These are phyloP conservation scores for Sugiyamaella valdiviana DNA, from an alignment of 805 yeast genomes.

Conservation along the genomic window DNA sequence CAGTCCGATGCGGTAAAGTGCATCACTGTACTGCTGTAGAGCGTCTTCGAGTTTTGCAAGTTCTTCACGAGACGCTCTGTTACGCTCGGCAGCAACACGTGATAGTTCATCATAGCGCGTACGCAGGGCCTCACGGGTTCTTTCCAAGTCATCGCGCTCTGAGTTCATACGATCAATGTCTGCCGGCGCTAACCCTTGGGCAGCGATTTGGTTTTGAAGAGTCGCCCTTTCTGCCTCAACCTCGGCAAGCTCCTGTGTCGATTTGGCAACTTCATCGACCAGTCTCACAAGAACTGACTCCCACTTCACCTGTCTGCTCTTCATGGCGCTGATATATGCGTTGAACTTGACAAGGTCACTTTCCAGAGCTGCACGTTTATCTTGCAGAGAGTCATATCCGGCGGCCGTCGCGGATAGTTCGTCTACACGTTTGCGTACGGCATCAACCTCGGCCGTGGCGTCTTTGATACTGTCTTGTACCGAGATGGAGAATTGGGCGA, in stretches of 20 bases:
- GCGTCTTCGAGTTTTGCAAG: constrained; percentile 47
- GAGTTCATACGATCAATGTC: constrained; percentile 57
- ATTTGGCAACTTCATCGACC: constrained; percentile 44
- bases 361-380: constrained; percentile 57
- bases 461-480: constrained; percentile 43
- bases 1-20: constrained; percentile 44
- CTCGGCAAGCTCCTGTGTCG: constrained; percentile 39
- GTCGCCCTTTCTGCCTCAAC: constrained; percentile 39
- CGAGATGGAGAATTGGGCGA: constrained; percentile 45
- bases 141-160: constrained; percentile 55
- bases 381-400: constrained; percentile 45
- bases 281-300: constrained; percentile 50
- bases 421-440: constrained; percentile 37
- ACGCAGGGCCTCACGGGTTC: constrained; percentile 44
- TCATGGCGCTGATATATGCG: constrained; percentile 64
- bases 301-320: constrained; percentile 63
- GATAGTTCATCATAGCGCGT: constrained; percentile 42
- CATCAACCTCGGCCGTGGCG: constrained; percentile 38
- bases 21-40: constrained; percentile 51
- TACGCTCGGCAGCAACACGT: constrained; percentile 44
- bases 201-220: constrained; percentile 39
- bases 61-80: constrained; percentile 43
- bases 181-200: constrained; percentile 53
- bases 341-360: constrained; percentile 64
- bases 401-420: constrained; percentile 41